Evolutionary conservation across 257 asterid genomes (phyloP).

Genomic region (Paraleonurus japonicus): DNA sequence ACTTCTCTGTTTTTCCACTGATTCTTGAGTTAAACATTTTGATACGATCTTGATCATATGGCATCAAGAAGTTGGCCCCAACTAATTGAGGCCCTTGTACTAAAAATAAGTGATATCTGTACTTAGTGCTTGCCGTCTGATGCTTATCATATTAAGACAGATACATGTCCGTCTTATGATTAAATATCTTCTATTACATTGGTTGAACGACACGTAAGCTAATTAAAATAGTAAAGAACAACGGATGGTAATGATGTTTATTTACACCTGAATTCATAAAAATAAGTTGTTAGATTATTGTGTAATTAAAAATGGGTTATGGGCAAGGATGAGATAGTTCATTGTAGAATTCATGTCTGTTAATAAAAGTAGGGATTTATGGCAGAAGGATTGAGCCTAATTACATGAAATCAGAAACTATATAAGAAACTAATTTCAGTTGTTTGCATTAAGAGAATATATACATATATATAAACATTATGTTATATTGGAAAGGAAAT

Average conservation of each 20-base stretch:
- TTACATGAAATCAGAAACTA: not conserved
- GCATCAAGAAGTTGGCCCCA: slow-evolving; percentile 33
- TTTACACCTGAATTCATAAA: not conserved
- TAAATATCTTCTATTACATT: not conserved
- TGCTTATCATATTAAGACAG: not conserved
- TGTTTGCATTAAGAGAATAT: not conserved
- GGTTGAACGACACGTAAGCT: not conserved
- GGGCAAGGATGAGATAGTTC: not conserved
- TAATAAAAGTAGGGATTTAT: not conserved
- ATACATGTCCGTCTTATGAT: not conserved
- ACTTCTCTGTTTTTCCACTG: not conserved
- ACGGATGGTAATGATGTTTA: not conserved
- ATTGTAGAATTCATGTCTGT: not conserved
- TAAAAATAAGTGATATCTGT: not conserved
- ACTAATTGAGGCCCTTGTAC: slow-evolving; percentile 28
- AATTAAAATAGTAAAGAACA: not conserved
- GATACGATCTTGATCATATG: slow-evolving; percentile 25
- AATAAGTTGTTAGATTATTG: too few species aligned
- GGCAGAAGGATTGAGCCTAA: not conserved
- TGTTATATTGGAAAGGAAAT: slow-evolving; percentile 14
- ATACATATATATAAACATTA: not conserved
- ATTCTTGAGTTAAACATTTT: not conserved
- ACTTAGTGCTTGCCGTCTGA: not conserved
- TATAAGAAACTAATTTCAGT: not conserved
- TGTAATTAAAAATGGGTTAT: not conserved